phyloP scores from a whole-genome alignment of 2,329 filamentous ascomycete genomes.

The Nothomitra cinnamomea region DNA sequence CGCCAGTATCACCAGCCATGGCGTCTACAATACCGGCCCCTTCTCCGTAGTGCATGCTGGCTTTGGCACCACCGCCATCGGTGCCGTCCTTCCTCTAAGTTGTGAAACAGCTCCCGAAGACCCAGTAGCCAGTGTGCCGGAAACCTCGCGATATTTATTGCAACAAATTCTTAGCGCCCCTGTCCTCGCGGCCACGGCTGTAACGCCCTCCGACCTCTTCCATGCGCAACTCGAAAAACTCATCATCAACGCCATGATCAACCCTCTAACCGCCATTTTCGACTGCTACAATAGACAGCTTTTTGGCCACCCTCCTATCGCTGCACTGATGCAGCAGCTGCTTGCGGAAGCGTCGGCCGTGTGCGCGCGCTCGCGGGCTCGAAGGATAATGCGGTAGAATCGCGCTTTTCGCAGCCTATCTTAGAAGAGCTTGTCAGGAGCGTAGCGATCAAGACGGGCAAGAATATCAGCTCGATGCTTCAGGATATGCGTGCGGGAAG shows the following conservation, averaged over 20 bases:
- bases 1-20: slow-evolving; percentile 47
- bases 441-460: slow-evolving; percentile 35
- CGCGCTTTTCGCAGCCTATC: slow-evolving; percentile 36
- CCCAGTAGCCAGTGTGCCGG: slow-evolving; percentile 17
- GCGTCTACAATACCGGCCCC: slow-evolving; percentile 28
- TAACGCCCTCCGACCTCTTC: slow-evolving; percentile 44
- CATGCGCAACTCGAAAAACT: slow-evolving; percentile 63
- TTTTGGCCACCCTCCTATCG: slow-evolving; percentile 46
- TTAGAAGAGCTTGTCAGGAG: slow-evolving; percentile 40
- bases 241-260: slow-evolving; percentile 58
- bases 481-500: slow-evolving; percentile 43
- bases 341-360: slow-evolving; percentile 59
- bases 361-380: slow-evolving; percentile 45
- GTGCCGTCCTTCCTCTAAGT: slow-evolving; percentile 24
- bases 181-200: slow-evolving; percentile 40
- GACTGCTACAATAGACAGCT: slow-evolving; percentile 60
- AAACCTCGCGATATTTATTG: slow-evolving; percentile 41
- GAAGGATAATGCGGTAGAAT: slow-evolving; percentile 18
- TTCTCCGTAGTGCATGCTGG: slow-evolving; percentile 43
- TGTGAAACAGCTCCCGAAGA: slow-evolving; percentile 11
- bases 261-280: slow-evolving; percentile 64
- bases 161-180: slow-evolving; percentile 45
- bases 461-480: slow-evolving; percentile 50
- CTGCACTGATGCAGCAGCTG: slow-evolving; percentile 51
- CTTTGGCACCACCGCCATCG: slow-evolving; percentile 40